A percentile compares a stretch with the other conserved stretches of the same genome.
Evolutionary conservation across 148 eudicot genomes (phyloP).

Genomic region (Rhododendron simsii): DNA sequence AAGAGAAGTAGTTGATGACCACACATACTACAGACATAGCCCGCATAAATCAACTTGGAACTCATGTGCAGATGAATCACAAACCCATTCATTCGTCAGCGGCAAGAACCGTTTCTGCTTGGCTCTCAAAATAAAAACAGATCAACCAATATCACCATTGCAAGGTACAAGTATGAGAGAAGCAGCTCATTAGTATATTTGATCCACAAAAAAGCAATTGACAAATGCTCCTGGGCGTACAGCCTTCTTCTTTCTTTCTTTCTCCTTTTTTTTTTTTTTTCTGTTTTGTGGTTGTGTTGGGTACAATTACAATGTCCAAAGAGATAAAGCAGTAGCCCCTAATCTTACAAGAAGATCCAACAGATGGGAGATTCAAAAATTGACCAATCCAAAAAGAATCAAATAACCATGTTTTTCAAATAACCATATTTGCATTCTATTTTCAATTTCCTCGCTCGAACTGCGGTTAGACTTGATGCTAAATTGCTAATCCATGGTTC

Average conservation of each 20-base stretch:
- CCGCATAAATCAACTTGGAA: too few relatives aligned
- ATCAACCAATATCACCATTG: neutral
- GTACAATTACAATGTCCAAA: too few relatives aligned
- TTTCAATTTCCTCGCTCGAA: constrained; percentile 9
- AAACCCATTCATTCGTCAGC: neutral
- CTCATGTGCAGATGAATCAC: neutral
- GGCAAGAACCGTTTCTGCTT: neutral
- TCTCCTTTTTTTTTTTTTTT: too few relatives aligned
- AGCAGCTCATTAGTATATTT: neutral
- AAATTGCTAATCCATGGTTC: neutral
- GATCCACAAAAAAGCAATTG: neutral
- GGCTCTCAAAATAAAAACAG: neutral
- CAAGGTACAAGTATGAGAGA: neutral
- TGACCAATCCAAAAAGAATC: neutral
- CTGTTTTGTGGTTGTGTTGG: neutral
- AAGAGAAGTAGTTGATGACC: too few relatives aligned
- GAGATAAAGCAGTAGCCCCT: neutral
- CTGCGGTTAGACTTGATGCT: neutral
- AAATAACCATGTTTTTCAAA: constrained; percentile 7
- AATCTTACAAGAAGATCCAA: neutral
- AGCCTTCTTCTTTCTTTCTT: too few relatives aligned
- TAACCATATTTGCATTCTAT: neutral
- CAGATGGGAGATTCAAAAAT: neutral
- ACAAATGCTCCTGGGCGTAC: neutral
- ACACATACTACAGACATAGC: too few relatives aligned